phyloP scores from a whole-genome alignment of 306 rosid species.

The Gillenia trifoliata region DNA sequence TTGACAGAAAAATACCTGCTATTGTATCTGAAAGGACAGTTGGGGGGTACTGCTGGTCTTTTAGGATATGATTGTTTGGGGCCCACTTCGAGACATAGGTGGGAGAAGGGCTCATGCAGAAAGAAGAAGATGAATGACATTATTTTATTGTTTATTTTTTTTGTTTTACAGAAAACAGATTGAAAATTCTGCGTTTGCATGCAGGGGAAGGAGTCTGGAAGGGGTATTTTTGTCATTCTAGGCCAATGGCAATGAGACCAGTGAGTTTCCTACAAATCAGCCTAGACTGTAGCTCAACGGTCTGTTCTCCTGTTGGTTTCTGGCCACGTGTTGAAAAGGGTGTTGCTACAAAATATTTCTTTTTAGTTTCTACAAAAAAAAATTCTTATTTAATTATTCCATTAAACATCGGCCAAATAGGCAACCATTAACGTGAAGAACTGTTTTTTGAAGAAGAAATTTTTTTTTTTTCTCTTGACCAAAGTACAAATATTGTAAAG shows the following conservation, averaged over 20 bases:
- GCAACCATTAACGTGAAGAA: too few relatives aligned
- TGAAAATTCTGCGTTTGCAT: slow-evolving; percentile 24
- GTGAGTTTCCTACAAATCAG: slow-evolving; percentile 40
- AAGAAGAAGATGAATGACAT: slow-evolving; percentile 26
- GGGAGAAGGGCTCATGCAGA: slow-evolving; percentile 11
- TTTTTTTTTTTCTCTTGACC: too few relatives aligned
- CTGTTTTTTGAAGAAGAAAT: too few relatives aligned
- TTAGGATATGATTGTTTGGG: slow-evolving; percentile 18
- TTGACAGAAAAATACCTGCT: slow-evolving; percentile 30
- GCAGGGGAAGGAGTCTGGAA: background rate
- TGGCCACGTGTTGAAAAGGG: too few relatives aligned
- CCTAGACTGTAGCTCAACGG: slow-evolving; percentile 33
- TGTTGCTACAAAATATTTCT: background rate
- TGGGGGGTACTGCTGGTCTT: background rate
- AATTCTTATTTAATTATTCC: too few relatives aligned
- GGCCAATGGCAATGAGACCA: slow-evolving; percentile 30
- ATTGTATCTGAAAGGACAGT: slow-evolving; percentile 39
- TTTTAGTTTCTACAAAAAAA: too few relatives aligned
- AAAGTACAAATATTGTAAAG: too few relatives aligned
- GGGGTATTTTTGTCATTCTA: slow-evolving; percentile 10
- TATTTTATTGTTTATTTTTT: background rate
- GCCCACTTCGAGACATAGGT: slow-evolving; percentile 32
- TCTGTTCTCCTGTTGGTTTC: background rate
- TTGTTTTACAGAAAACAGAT: too few relatives aligned
- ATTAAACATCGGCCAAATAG: too few relatives aligned